Evolutionary conservation across 108 stramenopile species (phyloP).

Genomic region (Pseudonitzschia pungens): DNA sequence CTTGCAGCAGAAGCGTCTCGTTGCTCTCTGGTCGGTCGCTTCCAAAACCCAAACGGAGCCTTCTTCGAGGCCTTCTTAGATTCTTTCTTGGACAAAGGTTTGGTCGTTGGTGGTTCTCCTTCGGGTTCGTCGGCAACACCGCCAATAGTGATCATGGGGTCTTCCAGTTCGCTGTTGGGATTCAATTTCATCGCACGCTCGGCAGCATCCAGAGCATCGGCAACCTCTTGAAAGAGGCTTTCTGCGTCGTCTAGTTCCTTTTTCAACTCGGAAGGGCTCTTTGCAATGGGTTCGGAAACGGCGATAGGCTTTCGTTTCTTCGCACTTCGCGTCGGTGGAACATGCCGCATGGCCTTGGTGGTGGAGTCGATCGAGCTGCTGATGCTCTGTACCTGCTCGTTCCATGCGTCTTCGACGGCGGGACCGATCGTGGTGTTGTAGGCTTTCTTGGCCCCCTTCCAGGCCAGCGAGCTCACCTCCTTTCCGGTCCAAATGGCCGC

Average conservation of each 20-base stretch:
- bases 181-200: constrained; percentile 10
- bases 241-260: constrained; percentile 16
- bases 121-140: background rate
- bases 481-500: constrained; percentile 10
- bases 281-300: background rate
- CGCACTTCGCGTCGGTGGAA: background rate
- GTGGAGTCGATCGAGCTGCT: background rate
- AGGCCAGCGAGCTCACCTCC: constrained; percentile 12
- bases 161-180: background rate
- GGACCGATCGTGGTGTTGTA: constrained; percentile 18
- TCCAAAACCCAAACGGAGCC: background rate
- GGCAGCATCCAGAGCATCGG: constrained; percentile 17
- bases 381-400: constrained; percentile 2
- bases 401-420: background rate
- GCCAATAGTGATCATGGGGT: constrained; percentile 1
- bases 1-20: no score
- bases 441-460: constrained; percentile 12
- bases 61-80: no score
- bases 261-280: constrained; percentile 10
- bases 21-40: background rate
- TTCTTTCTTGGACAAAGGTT: no score
- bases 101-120: no score
- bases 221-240: constrained; percentile 8
- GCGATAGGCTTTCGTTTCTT: no score
- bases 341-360: background rate